Conservation (phyloP, 371 early-diverging fungal species). For the Rhizoclosmatium hyalinum region DNA sequence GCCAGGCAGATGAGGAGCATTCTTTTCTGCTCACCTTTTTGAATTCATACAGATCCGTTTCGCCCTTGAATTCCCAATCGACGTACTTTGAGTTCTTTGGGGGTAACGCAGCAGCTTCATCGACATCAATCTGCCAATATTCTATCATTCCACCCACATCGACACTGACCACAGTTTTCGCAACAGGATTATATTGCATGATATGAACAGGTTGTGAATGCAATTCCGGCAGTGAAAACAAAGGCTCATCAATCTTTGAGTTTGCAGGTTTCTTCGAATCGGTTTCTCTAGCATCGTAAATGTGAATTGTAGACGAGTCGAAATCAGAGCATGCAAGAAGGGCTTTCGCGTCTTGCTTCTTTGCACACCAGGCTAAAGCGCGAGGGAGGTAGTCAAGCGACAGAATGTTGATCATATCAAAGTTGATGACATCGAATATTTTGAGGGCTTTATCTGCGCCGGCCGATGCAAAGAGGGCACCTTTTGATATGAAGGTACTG, state of each 20-base stretch:
- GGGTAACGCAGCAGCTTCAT: constrained; percentile 37
- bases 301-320: constrained; percentile 69
- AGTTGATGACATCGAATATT: constrained; percentile 93
- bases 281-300: constrained; percentile 81
- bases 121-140: constrained; percentile 81
- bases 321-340: constrained; percentile 81
- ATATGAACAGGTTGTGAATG: constrained; percentile 81
- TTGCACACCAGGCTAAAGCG: constrained; percentile 85
- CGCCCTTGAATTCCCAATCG: constrained; percentile 82
- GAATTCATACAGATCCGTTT: constrained; percentile 95
- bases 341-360: constrained; percentile 81
- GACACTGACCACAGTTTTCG: constrained; percentile 81
- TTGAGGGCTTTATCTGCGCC: constrained; percentile 86
- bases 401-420: constrained; percentile 97
- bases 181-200: constrained; percentile 78
- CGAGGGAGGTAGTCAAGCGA: constrained; percentile 78
- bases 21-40: constrained; percentile 69
- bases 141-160: constrained; percentile 90
- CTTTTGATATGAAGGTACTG: not conserved
- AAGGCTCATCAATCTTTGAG: constrained; percentile 38
- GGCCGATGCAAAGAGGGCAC: constrained; percentile 73
- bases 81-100: constrained; percentile 63
- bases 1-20: too few relatives aligned
- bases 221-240: constrained; percentile 69
- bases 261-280: not conserved